Base-by-base conservation (phyloP, 2,329 filamentous ascomycete genomes). In the Trichophaea hybrida region DNA sequence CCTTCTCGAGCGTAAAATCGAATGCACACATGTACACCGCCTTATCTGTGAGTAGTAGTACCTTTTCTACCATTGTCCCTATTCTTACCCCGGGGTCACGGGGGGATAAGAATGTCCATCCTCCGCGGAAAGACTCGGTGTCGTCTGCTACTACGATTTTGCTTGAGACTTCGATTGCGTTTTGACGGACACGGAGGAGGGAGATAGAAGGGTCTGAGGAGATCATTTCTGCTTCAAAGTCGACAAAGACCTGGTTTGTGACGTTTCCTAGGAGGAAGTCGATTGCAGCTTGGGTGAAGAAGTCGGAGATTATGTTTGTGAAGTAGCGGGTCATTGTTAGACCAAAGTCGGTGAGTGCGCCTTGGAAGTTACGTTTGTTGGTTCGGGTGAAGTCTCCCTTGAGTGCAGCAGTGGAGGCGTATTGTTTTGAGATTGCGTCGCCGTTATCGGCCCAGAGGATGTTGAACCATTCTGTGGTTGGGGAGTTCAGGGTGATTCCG, bases 351-450 rank as follows among this genome's bases (percentile, higher is more conserved):
- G 91, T 94, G 60, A 98, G 73, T 0, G 91, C 91, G 2, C 93
- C 93, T 1, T 87, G 84, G 68, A 94, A 93, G 70, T 97, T 86
- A 50, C 93, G 81, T 73, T 94, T 95, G 59, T 84, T 80, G 2
- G 90, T 96, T 49, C 93, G 80, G 1, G 93, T 98, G 70, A 91
- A 98, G 71, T 98, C 93, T 6, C 93, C 93, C 70, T 98, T 98
- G 73, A 98, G 81, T 0, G 93, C 93, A 1, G 89, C 88, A 0
- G 93, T 97, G 7, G 89, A 94, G 1, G 93, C 89, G 71, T 98
- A 98, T 71, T 96, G 91, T 66, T 90, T 89, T 0, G 88, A 94
- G 58, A 97, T 88, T 0, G 90, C 88, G 71, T 98, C 93, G 12
- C 93, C 93, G 66, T 98, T 98, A 70, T 98, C 93, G 0, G 93